Evolutionary conservation across 139 green algal species (phyloP), one percentile per base, ranked within the genome.

Genomic region (Closterium sp.): DNA sequence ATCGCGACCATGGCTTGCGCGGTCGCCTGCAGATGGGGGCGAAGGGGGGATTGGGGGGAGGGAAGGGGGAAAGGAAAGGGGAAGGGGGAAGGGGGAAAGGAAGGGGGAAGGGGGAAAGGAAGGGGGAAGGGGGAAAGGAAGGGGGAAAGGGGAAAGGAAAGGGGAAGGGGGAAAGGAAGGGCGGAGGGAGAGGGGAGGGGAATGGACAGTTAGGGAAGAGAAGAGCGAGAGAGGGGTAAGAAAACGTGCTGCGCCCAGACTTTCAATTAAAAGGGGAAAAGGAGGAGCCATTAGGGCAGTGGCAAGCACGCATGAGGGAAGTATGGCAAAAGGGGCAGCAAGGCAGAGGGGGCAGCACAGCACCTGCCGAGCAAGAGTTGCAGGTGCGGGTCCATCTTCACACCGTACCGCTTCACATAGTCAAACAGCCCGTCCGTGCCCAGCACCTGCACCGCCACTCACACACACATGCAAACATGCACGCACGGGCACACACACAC

Each of bases 51-150:
- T 31, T 35, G 16, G 21, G 32, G 31, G 84, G 84, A 86, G 25
- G 19, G n/a, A 90, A 23, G 33, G 33, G 31, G 12, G 95, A 7
- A 95, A 90, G 76, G 99, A 97, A 4, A 96, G 94, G 4, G 95
- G 95, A 69, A 98, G 97, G 87, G 99, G 95, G 95, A 99, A 97
- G 91, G 96, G 93, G 94, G 98, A 98, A 16, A 98, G 97, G 2
- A 23, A 90, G 19, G 23, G 90, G 98, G 34, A 98, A 93, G 90
- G 98, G 99, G 93, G 97, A 97, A 88, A 92, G 96, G 97, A 96
- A 99, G 9, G 97, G 95, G 92, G 98, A 98, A 34, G 95, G 93
- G 98, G 98, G 83, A 19, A 76, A 76, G 10, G 4, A 55, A 55
- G 36, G 6, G 36, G 36, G 12, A 76, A 19, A 76, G 4, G 25